phyloP scores from a whole-genome alignment of 805 yeast genomes.

The Monosporozyma aquatica region DNA sequence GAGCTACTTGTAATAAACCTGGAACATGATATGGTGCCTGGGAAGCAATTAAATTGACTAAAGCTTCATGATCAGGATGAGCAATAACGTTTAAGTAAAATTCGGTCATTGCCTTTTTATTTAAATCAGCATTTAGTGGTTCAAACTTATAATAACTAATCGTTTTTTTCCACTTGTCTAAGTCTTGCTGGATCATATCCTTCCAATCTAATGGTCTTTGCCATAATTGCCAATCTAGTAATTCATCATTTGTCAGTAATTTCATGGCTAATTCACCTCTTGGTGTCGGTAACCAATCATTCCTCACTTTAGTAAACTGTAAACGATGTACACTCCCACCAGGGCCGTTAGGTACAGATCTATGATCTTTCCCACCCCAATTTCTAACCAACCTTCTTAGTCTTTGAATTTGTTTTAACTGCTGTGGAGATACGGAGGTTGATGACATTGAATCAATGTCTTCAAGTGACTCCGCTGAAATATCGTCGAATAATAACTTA shows the following conservation, averaged over 20 bases:
- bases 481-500: conserved; percentile 58
- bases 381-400: conserved; percentile 50
- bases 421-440: conserved; percentile 58
- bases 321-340: conserved; percentile 49
- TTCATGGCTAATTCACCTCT: conserved; percentile 55
- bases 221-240: conserved; percentile 32
- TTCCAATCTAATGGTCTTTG: conserved; percentile 39
- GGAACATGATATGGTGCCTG: conserved; percentile 67
- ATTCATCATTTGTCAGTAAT: conserved; percentile 36
- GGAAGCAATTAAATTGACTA: conserved; percentile 46
- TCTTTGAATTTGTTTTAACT: conserved; percentile 51
- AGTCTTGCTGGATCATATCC: conserved; percentile 39
- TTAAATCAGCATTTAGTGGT: conserved; percentile 30
- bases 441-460: conserved; percentile 74
- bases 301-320: conserved; percentile 60
- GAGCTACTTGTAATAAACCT: conserved; percentile 69
- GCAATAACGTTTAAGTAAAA: conserved; percentile 59
- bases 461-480: conserved; percentile 56
- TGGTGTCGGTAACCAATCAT: conserved; percentile 70
- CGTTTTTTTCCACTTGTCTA: conserved; percentile 29
- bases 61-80: conserved; percentile 71
- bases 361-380: conserved; percentile 77
- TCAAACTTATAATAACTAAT: conserved; percentile 52
- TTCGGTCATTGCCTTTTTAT: conserved; percentile 31
- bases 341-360: conserved; percentile 57